Percentiles rank a stretch among this genome's conserved stretches.
Evolutionary conservation across 1,284 basidiomycete genomes (phyloP).

Genomic region (Sporisorium scitamineum): DNA sequence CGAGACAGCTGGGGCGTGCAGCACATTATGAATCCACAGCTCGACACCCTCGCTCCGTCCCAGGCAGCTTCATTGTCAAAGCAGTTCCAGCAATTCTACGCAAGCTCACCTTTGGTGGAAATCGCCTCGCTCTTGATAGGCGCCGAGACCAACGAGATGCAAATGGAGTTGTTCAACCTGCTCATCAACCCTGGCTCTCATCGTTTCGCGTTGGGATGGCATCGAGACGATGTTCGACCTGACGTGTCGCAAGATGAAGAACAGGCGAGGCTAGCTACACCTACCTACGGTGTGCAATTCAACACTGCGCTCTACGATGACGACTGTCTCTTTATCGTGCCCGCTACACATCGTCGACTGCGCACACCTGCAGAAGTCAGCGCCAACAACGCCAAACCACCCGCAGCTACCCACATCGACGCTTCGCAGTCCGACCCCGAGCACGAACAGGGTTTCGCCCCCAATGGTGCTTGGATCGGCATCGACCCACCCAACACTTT

Average conservation of each 20-base stretch:
- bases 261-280: slow-evolving; percentile 74
- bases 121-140: slow-evolving; percentile 47
- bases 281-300: slow-evolving; percentile 83
- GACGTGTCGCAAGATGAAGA: slow-evolving; percentile 78
- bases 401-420: slow-evolving; percentile 27
- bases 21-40: slow-evolving; percentile 72
- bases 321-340: slow-evolving; percentile 80
- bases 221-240: slow-evolving; percentile 81
- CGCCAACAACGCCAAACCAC: slow-evolving; percentile 52
- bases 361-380: slow-evolving; percentile 74
- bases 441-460: slow-evolving; percentile 41
- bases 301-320: slow-evolving; percentile 84
- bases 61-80: background rate
- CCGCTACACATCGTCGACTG: slow-evolving; percentile 76
- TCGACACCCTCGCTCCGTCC: slow-evolving; percentile 71
- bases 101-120: slow-evolving; percentile 42
- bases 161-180: slow-evolving; percentile 81
- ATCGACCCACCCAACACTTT: slow-evolving; percentile 75
- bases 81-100: slow-evolving; percentile 50
- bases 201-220: slow-evolving; percentile 83
- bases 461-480: slow-evolving; percentile 75
- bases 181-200: slow-evolving; percentile 79
- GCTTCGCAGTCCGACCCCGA: background rate
- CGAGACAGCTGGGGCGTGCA: slow-evolving; percentile 78
- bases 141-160: slow-evolving; percentile 27